These are phyloP conservation scores for Primulina eburnea DNA, from an alignment of 257 asterid species.

Conservation along the genomic window DNA sequence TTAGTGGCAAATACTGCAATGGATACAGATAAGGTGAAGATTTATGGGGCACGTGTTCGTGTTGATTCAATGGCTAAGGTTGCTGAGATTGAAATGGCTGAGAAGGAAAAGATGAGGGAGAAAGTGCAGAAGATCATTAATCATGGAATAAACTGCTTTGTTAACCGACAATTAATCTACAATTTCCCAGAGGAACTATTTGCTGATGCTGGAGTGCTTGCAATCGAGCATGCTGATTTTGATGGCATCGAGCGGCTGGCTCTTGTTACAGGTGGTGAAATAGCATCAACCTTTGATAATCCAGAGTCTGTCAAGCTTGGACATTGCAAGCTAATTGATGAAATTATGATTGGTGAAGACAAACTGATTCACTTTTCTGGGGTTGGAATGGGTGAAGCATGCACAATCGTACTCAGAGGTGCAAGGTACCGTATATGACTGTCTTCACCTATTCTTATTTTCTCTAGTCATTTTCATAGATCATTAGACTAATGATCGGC, in stretches of 20 bases:
- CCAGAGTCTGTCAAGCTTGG: constrained; percentile 97
- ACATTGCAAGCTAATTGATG: constrained; percentile 87
- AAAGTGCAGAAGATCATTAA: constrained; percentile 81
- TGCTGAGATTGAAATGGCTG: constrained; percentile 92
- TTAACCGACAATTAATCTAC: constrained; percentile 87
- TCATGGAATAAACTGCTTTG: constrained; percentile 94
- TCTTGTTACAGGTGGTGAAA: constrained; percentile 95
- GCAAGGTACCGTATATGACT: constrained; percentile 55
- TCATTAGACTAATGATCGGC: neutral
- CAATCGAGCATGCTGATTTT: constrained; percentile 96
- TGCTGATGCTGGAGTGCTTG: constrained; percentile 96
- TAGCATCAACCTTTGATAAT: constrained; percentile 90
- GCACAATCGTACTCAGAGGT: constrained; percentile 87
- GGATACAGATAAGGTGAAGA: constrained; percentile 98
- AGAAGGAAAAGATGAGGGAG: constrained; percentile 88
- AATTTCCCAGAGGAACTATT: constrained; percentile 94
- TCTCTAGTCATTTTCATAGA: neutral
- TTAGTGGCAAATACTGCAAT: constrained; percentile 97
- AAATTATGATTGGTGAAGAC: constrained; percentile 99
- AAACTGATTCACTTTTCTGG: constrained; percentile 94
- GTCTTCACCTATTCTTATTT: neutral
- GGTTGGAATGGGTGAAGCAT: constrained; percentile 96
- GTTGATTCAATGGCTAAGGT: constrained; percentile 99
- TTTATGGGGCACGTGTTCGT: constrained; percentile 97
- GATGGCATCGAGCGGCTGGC: constrained; percentile 91